Base-by-base conservation (phyloP, 768 basidiomycete species). In the Naganishia vaughanmartiniae region DNA sequence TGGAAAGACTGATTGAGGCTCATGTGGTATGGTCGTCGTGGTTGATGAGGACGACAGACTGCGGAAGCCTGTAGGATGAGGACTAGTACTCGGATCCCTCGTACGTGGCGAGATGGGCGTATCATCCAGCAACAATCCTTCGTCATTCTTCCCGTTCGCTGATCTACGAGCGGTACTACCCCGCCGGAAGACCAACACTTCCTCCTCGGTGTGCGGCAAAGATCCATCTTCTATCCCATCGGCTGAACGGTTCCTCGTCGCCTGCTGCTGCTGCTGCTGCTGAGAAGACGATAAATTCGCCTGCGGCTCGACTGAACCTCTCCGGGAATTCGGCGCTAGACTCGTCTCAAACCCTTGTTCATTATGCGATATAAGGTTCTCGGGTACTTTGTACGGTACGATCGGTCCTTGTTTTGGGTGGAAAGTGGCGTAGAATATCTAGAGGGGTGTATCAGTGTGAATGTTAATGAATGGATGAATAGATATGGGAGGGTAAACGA, bases 361-460 rank as follows among this genome's bases (percentile, higher is more conserved):
- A 4, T 6, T 26, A 26, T 70, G 19, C 78, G 88, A 85, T 72
- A 95, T 91, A 63, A 93, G 87, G 54, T 89, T 91, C 79, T 96
- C 95, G 0, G 95, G 95, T 9, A 96, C 93, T 82, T 98, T 94
- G 76, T 90, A 90, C 5, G 92, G 88, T 55, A 98, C 90, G 76
- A 91, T 91, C 2, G 93, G 91, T 1, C 96, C 95, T 67, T 89
- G 87, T 6, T 83, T 83, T 45, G 89, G 85, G 81, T 98, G 92
- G 79, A 99, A 98, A 17, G 90, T 88, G 4, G 94, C 89, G 77
- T 96, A 97, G 83, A 98, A 97, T 17, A 95, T 76, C 79, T 80
- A 53, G 28, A 28, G 46, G 42, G 24, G 21, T 11, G 24, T 28
- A 51, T 34, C 26, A 42, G 21, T 36, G 30, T 2, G 14, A 46